phyloP scores from a whole-genome alignment of 371 early-diverging fungal genomes.

The Mucor plumbeus region DNA sequence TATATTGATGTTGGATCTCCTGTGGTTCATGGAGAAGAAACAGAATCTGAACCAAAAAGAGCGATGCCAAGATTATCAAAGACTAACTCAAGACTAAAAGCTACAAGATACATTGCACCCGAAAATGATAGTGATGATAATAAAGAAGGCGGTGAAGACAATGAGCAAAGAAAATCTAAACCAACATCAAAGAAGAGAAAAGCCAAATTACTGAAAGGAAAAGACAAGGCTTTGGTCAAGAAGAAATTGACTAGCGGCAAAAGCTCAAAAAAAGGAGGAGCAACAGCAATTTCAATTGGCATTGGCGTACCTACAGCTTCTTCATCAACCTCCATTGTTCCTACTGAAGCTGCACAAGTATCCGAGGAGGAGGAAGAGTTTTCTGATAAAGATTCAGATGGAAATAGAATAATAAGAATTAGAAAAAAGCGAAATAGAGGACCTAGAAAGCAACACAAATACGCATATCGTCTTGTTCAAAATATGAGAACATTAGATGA shows the following conservation, averaged over 20 bases:
- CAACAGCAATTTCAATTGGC: slow-evolving; percentile 15
- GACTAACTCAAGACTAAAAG: neutral
- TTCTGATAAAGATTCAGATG: neutral
- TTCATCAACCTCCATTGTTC: neutral
- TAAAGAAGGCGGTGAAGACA: neutral
- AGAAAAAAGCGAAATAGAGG: neutral
- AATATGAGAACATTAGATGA: slow-evolving; percentile 49
- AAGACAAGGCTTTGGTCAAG: neutral
- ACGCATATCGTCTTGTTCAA: slow-evolving; percentile 16
- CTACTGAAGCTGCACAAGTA: neutral
- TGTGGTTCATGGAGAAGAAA: neutral
- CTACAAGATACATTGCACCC: neutral
- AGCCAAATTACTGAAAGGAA: neutral
- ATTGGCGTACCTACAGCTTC: slow-evolving; percentile 11
- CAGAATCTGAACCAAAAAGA: neutral
- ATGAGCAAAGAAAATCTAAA: neutral
- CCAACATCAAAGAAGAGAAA: neutral
- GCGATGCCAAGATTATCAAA: neutral
- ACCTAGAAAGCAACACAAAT: neutral
- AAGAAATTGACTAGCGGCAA: neutral
- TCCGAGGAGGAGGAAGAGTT: slow-evolving; percentile 5
- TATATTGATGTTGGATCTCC: neutral
- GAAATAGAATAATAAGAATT: neutral
- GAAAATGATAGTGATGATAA: neutral
- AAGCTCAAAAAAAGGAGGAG: neutral